Base-by-base conservation (phyloP, 163 green algal species). In the Coccomyxa subellipsoidea region DNA sequence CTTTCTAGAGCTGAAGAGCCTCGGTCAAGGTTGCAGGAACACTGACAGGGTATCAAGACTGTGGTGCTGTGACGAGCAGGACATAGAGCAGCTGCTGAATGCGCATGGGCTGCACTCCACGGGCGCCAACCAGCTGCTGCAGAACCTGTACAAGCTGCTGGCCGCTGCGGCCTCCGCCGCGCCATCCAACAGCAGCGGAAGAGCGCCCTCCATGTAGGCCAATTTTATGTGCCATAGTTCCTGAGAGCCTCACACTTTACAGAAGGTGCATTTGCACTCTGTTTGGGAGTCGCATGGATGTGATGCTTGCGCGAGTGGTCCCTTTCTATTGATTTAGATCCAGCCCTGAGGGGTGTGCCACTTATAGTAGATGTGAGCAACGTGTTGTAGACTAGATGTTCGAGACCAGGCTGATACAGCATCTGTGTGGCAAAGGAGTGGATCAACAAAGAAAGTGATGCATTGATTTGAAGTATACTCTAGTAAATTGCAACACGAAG, bases 51-150 rank as follows among this genome's bases (percentile, higher is more conserved):
- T 6, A 73, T 4, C 66, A 36, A 12, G 3, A 27, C 15, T 59
- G 47, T 59, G n/a, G n/a, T n/a, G n/a, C n/a, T n/a, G n/a, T 59
- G 47, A 23, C 32, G 66, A 8, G 70, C 84, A 88, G 84, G 85
- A 89, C 53, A 69, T 89, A 7, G 90, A 94, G 88, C 92, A 94
- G 85, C 81, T 95, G 78, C 82, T 95, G 82, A 80, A 89, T 31
- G 77, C 37, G 29, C 84, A 87, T 59, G 84, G 84, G 3, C 72
- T 87, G 34, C 82, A 53, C 32, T 73, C 77, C 15, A 77, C 72
- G 39, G 84, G 84, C 9, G 75, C 69, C 10, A 80, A 69, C 69
- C 76, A 83, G 54, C 71, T 87, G 77, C 84, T 87, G 69, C 76
- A 70, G 47, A 87, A 87, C 69, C 80, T 87, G 80, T 81, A 83